These are phyloP conservation scores for Castanea mollissima DNA, from an alignment of 306 rosid genomes.

Conservation along the genomic window DNA sequence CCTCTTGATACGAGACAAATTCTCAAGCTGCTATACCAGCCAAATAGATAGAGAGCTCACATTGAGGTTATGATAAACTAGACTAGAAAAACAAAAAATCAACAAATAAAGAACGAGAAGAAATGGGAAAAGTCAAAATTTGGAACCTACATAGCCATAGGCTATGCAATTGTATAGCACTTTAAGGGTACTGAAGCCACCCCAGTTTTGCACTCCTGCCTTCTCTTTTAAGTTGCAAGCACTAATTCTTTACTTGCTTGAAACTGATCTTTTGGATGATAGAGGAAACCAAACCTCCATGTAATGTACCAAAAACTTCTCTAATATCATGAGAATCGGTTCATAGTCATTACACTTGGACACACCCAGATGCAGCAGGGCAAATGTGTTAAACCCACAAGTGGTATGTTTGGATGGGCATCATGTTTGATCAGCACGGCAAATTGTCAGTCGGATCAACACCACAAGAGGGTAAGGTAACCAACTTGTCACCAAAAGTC, in stretches of 20 bases:
- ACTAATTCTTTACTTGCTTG: background rate
- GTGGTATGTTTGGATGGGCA: background rate
- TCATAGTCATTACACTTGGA: conserved; percentile 6
- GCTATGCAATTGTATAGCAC: too few species aligned
- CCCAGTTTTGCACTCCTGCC: background rate
- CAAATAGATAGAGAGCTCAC: too few species aligned
- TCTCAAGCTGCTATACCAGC: too few species aligned
- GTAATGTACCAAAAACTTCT: background rate
- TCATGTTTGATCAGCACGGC: too few species aligned
- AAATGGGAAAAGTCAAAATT: too few species aligned
- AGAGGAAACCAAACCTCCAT: background rate
- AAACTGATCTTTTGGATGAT: background rate
- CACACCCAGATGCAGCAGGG: background rate
- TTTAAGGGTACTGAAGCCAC: background rate
- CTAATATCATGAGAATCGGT: background rate
- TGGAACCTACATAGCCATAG: too few species aligned
- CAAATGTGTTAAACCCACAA: background rate
- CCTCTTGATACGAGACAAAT: too few species aligned
- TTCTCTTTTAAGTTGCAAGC: background rate
- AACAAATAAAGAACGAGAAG: too few species aligned
- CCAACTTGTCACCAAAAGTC: conserved; percentile 66
- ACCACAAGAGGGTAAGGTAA: background rate
- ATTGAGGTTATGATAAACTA: too few species aligned
- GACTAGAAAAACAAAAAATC: too few species aligned
- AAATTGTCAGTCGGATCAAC: background rate